Evolutionary conservation across 495 filamentous ascomycete genomes (phyloP), one percentile per base, ranked within the genome.

Genomic region (Aspergillus nanangensis): DNA sequence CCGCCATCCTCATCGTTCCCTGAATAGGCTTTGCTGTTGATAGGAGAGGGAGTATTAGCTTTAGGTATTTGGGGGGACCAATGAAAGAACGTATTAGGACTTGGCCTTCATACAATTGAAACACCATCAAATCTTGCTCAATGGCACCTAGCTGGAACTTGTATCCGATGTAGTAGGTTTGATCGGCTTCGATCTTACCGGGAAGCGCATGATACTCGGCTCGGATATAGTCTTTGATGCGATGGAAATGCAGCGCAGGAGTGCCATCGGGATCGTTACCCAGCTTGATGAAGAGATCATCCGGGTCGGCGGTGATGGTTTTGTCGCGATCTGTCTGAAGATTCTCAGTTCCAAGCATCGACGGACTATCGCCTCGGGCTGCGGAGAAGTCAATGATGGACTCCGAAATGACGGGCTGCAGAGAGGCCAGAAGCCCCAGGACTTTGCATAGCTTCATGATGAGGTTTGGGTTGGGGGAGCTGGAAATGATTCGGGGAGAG

Each of bases 121-220:
- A 48, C n/a, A 53, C 38, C 45, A 48, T 49, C 39, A 53, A 24
- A 27, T 45, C 44, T 36, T 45, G 13, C 20, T 48, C 23, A 14
- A 48, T 41, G 4, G 23, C 34, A 3, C 29, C 44, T 5, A 48
- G 21, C 3, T 39, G 40, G 25, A 53, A 38, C 40, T 48, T 39
- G 23, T 53, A 53, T 1, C 44, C 50, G 24, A 48, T 53, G 40
- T 48, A 48, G 29, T 48, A 48, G 5, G 45, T 48, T 14, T 44
- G 22, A 21, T 45, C 45, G 9, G 37, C 38, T 19, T 41, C 25
- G 22, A 37, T 39, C 32, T 45, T 18, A 8, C 35, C 15, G 5
- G 22, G 7, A 13, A 47, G 38, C 4, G 50, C 29, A 37, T 40
- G 44, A 32, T 43, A 39, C 39, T 52, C 44, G 38, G 50, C 32